phyloP scores from a whole-genome alignment of 2,329 filamentous ascomycete species.

The Fonsecaea nubica region DNA sequence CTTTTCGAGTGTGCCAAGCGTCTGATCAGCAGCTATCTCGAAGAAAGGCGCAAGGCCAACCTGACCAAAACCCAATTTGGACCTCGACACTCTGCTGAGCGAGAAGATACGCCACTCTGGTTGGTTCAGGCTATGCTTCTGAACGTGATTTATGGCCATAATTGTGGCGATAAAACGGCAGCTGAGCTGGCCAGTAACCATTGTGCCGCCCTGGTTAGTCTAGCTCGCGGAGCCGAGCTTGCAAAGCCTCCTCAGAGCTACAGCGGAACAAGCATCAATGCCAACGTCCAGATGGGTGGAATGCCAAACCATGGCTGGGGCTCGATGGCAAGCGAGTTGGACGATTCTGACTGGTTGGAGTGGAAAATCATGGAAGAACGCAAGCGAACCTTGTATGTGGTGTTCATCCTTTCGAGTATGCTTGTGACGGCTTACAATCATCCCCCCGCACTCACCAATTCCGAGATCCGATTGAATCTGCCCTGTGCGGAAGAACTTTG shows the following conservation, averaged over 20 bases:
- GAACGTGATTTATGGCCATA: slow-evolving; percentile 94
- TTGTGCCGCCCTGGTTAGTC: slow-evolving; percentile 85
- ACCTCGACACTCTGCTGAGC: slow-evolving; percentile 37
- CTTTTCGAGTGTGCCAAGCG: slow-evolving; percentile 93
- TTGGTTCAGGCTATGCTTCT: slow-evolving; percentile 95
- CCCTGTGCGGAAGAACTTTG: slow-evolving; percentile 95
- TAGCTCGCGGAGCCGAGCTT: slow-evolving; percentile 87
- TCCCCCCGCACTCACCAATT: slow-evolving; percentile 87
- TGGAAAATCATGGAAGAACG: slow-evolving; percentile 91
- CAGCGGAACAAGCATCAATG: slow-evolving; percentile 36
- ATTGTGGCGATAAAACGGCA: slow-evolving; percentile 87
- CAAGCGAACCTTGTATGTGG: slow-evolving; percentile 88
- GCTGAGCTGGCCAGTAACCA: slow-evolving; percentile 93
- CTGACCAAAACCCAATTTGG: slow-evolving; percentile 67
- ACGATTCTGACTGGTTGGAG: slow-evolving; percentile 79
- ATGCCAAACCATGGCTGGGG: slow-evolving; percentile 53
- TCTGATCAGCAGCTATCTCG: slow-evolving; percentile 91
- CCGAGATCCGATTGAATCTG: slow-evolving; percentile 85
- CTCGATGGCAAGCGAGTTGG: slow-evolving; percentile 48
- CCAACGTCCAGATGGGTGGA: slow-evolving; percentile 50
- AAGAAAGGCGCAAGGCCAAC: slow-evolving; percentile 86
- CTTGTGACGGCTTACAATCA: slow-evolving; percentile 93
- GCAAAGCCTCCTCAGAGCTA: slow-evolving; percentile 54
- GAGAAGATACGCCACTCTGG: slow-evolving; percentile 79
- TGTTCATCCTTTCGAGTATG: slow-evolving; percentile 90